A percentile compares a stretch with the other conserved stretches of the same genome.
Evolutionary conservation across 2,329 filamentous ascomycete genomes (phyloP).

Genomic region (Coniella vitis): DNA sequence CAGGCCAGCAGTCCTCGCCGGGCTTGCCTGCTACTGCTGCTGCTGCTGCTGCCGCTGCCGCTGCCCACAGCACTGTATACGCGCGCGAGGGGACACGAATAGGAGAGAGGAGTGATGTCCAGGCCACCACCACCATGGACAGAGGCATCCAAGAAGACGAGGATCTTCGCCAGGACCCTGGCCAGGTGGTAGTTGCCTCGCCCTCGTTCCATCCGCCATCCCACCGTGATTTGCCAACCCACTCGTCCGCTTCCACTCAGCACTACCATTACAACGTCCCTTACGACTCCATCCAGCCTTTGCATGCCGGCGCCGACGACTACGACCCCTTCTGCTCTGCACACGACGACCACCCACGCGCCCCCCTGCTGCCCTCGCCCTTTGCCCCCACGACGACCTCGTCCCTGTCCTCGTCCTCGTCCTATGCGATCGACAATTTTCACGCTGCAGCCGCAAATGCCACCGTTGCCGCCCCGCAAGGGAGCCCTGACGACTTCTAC

Average conservation of each 20-base stretch:
- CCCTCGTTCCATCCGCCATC: slow-evolving; percentile 22
- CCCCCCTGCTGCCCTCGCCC: slow-evolving; percentile 9
- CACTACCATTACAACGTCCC: neutral
- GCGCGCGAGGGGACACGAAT: slow-evolving; percentile 4
- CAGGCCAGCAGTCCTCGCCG: neutral
- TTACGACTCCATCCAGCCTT: slow-evolving; percentile 21
- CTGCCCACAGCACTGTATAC: neutral
- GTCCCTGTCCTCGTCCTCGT: slow-evolving; percentile 12
- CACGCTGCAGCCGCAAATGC: slow-evolving; percentile 33
- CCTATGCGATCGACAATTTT: slow-evolving; percentile 32
- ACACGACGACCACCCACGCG: neutral
- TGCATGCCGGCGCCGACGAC: slow-evolving; percentile 22
- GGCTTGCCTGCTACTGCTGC: neutral
- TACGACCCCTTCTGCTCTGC: slow-evolving; percentile 5
- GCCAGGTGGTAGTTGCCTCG: slow-evolving; percentile 27
- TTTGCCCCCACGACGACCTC: slow-evolving; percentile 23
- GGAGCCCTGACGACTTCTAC: slow-evolving; percentile 52
- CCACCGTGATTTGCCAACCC: slow-evolving; percentile 23
- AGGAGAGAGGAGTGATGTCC: slow-evolving; percentile 28
- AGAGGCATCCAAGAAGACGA: slow-evolving; percentile 37
- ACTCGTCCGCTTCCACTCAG: slow-evolving; percentile 11
- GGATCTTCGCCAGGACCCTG: slow-evolving; percentile 25
- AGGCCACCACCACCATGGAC: slow-evolving; percentile 43
- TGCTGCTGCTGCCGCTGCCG: neutral
- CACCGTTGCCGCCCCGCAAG: slow-evolving; percentile 20